Evolutionary conservation across 2,329 filamentous ascomycete species (phyloP), one percentile per base, ranked within the genome.

Genomic region (Fusarium virguliforme): DNA sequence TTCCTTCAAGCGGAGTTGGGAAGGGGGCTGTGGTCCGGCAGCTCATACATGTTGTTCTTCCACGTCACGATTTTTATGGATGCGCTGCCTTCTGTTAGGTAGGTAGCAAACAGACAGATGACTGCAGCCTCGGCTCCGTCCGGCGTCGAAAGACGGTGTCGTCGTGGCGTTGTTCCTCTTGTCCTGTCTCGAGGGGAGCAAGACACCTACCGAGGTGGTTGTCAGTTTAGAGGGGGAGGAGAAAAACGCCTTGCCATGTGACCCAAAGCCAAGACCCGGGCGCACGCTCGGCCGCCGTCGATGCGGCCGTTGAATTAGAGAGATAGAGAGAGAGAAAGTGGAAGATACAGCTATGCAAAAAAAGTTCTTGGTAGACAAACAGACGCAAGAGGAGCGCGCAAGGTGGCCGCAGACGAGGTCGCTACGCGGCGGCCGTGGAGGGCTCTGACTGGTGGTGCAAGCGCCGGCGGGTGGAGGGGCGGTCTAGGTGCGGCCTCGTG

Each of bases 181-280:
- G 18, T 57, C 13, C 46, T 13, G n/a, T 35, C 56, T 37, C 35
- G 8, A 15, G 43, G 46, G 26, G 46, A 32, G 18, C 46, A 12
- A 50, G 46, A 50, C 30, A 32, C 46, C 26, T 41, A 24, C 30
- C 56, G 28, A 22, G 26, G 26, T 32, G 46, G 37, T 28, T n/a
- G 24, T 26, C 38, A 26, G 26, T 32, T 18, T 50, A 48, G 46
- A 26, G 46, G 32, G 46, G 46, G 46, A 50, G 46, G 46, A 50
- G 46, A 50, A 75, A 69, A 75, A 75, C 62, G 74, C 74, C 74
- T 75, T 67, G 59, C 64, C 62, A 46, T 61, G 62, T 53, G 59
- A 48, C 50, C n/a, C 40, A 58, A 48, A 50, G 32, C 18, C 30
- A 28, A 54, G 57, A 18, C 37, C 34, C 41, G 26, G 55, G 59